These are phyloP conservation scores for Cyberlindnera maritima DNA, from an alignment of 805 yeast genomes.

Conservation along the genomic window DNA sequence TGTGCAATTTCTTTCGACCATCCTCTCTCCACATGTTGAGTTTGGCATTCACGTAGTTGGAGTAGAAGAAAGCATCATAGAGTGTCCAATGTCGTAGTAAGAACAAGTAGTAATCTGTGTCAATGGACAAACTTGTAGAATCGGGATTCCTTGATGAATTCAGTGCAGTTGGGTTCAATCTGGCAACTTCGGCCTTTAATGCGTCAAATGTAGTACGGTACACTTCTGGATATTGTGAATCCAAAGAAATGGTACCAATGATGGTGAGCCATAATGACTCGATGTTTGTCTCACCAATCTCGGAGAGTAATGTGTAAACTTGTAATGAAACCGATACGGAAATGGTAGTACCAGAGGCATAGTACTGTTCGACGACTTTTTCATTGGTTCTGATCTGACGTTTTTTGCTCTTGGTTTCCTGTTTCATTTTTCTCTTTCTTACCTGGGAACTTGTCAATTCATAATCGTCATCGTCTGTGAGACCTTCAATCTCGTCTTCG, in stretches of 20 bases:
- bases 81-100: constrained; percentile 89
- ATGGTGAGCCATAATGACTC: constrained; percentile 81
- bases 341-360: constrained; percentile 78
- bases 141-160: constrained; percentile 36
- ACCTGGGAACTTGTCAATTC: constrained; percentile 27
- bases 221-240: constrained; percentile 67
- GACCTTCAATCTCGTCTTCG: constrained; percentile 22
- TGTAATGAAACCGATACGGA: constrained; percentile 75
- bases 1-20: constrained; percentile 82
- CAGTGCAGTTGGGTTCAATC: constrained; percentile 49
- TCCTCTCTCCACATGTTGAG: constrained; percentile 87
- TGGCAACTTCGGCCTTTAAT: constrained; percentile 75
- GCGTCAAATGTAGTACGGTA: constrained; percentile 72
- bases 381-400: constrained; percentile 47
- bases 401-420: constrained; percentile 37
- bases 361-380: constrained; percentile 66
- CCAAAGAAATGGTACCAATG: constrained; percentile 83
- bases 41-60: constrained; percentile 88
- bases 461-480: constrained; percentile 29
- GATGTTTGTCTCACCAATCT: constrained; percentile 76
- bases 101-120: constrained; percentile 82
- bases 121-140: constrained; percentile 53
- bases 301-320: constrained; percentile 73
- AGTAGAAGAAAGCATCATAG: constrained; percentile 85
- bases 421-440: constrained; percentile 27